A percentile compares a stretch with the other conserved stretches of the same genome.
These are phyloP conservation scores for Hymenoscyphus scutula DNA, from an alignment of 2,329 filamentous ascomycete species.

Conservation along the genomic window DNA sequence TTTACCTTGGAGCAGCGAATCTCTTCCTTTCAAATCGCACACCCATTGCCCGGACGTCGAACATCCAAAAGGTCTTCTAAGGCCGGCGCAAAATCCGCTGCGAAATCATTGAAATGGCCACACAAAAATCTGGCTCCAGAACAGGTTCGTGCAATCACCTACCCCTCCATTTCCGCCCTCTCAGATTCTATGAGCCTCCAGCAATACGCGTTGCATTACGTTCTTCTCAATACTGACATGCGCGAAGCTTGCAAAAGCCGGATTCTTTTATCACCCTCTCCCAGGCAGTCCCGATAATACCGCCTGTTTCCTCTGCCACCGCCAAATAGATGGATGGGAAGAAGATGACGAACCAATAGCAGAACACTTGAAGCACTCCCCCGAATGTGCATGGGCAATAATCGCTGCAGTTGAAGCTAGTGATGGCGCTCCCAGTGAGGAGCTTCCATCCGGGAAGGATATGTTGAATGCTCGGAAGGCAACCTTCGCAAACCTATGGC, in stretches of 20 bases:
- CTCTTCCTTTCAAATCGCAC: conserved; percentile 70
- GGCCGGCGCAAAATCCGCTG: conserved; percentile 31
- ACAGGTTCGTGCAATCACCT: conserved; percentile 8
- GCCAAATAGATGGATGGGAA: conserved; percentile 90
- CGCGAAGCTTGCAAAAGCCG: conserved; percentile 77
- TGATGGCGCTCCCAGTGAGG: conserved; percentile 59
- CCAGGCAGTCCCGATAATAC: conserved; percentile 80
- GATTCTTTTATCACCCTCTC: conserved; percentile 84
- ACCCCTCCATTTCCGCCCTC: background rate
- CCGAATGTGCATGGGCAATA: conserved; percentile 84
- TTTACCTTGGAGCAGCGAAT: conserved; percentile 73
- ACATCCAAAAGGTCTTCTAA: conserved; percentile 62
- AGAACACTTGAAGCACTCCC: conserved; percentile 83
- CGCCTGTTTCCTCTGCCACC: conserved; percentile 81
- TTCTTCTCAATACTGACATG: conserved; percentile 18
- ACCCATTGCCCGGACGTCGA: conserved; percentile 65
- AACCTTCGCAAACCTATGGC: conserved; percentile 85
- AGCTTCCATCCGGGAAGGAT: conserved; percentile 69
- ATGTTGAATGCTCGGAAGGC: conserved; percentile 76
- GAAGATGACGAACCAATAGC: conserved; percentile 75
- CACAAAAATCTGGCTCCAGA: conserved; percentile 65
- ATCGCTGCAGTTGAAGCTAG: conserved; percentile 61
- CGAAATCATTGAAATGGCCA: conserved; percentile 71
- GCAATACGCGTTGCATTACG: background rate
- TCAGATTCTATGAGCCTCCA: background rate